A percentile compares a stretch with the other conserved stretches of the same genome.
phyloP scores from a whole-genome alignment of 1,139 yeast genomes.

The Spencermartinsiella ligniputridi region DNA sequence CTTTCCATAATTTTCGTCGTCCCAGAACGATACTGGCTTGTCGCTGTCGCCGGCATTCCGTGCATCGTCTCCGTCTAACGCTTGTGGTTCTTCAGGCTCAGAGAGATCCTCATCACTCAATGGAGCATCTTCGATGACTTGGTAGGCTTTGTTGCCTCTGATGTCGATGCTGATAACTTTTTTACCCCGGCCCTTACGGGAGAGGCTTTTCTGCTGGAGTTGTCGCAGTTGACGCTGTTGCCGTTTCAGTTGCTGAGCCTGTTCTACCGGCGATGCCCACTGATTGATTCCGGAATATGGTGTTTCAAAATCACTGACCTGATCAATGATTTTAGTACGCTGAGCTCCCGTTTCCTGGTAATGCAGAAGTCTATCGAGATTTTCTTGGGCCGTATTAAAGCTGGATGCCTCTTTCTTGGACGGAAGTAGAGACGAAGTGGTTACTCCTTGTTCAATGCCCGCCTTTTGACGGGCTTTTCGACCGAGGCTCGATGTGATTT shows the following conservation, averaged over 20 bases:
- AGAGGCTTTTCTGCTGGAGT: constrained; percentile 54
- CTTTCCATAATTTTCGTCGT: constrained; percentile 28
- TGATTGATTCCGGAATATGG: constrained; percentile 47
- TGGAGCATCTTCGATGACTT: constrained; percentile 25
- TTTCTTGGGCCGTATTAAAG: constrained; percentile 51
- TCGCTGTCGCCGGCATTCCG: constrained; percentile 11
- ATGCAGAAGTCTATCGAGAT: constrained; percentile 65
- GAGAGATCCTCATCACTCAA: constrained; percentile 24
- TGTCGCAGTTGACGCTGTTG: constrained; percentile 72
- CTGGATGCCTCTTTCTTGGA: constrained; percentile 43
- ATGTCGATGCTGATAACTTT: constrained; percentile 74
- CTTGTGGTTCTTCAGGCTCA: constrained; percentile 19
- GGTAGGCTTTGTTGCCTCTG: constrained; percentile 68
- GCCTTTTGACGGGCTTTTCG: constrained; percentile 23
- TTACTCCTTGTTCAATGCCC: constrained; percentile 37
- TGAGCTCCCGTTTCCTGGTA: constrained; percentile 87
- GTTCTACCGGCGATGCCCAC: constrained; percentile 89
- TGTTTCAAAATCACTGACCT: constrained; percentile 81
- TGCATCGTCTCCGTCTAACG: constrained; percentile 14
- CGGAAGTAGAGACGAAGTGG: constrained; percentile 51
- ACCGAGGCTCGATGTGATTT: constrained; percentile 29
- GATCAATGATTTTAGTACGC: constrained; percentile 86
- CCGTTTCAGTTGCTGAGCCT: constrained; percentile 73
- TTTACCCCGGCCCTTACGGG: constrained; percentile 66
- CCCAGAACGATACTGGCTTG: constrained; percentile 20